Evolutionary conservation across 208 protist species (phyloP).

Genomic region (Trypanosoma vivax): DNA sequence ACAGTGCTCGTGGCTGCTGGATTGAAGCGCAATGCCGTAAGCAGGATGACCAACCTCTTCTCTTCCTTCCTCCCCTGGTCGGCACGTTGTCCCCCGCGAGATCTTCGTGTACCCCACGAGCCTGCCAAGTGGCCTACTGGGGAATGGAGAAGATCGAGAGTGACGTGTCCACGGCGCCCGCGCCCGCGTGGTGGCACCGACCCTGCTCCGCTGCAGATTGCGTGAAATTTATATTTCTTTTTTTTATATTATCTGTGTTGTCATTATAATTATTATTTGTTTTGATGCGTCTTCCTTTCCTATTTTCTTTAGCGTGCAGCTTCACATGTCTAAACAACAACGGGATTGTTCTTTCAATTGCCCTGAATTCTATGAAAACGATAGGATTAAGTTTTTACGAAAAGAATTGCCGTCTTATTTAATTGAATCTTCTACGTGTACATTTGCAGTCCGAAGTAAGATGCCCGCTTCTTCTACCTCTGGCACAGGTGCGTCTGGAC

Average conservation of each 20-base stretch:
- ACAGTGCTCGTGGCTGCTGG: slow-evolving; percentile 27
- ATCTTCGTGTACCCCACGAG: no score
- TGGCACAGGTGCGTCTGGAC: no score
- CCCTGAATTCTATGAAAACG: slow-evolving; percentile 7
- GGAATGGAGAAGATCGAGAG: slow-evolving; percentile 23
- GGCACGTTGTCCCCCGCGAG: no score
- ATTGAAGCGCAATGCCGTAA: slow-evolving; percentile 43
- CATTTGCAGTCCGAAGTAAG: not conserved
- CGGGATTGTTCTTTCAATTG: slow-evolving; percentile 3
- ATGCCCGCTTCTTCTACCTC: not conserved
- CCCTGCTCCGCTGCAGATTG: not conserved
- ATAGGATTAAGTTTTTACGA: slow-evolving; percentile 1
- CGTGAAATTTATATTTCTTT: not conserved
- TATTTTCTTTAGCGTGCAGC: not conserved
- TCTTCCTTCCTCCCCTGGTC: no score
- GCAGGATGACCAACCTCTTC: no score
- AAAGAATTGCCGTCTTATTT: not conserved
- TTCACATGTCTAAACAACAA: slow-evolving; percentile 13
- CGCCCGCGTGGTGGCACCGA: not conserved
- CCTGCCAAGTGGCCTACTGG: slow-evolving; percentile 15
- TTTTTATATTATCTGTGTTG: slow-evolving; percentile 4
- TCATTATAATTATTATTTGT: slow-evolving; percentile 6
- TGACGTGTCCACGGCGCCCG: not conserved
- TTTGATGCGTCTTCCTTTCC: not conserved
- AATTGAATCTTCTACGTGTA: not conserved